Evolutionary conservation across 768 basidiomycete species (phyloP).

Genomic region (Tulasnella sp.): DNA sequence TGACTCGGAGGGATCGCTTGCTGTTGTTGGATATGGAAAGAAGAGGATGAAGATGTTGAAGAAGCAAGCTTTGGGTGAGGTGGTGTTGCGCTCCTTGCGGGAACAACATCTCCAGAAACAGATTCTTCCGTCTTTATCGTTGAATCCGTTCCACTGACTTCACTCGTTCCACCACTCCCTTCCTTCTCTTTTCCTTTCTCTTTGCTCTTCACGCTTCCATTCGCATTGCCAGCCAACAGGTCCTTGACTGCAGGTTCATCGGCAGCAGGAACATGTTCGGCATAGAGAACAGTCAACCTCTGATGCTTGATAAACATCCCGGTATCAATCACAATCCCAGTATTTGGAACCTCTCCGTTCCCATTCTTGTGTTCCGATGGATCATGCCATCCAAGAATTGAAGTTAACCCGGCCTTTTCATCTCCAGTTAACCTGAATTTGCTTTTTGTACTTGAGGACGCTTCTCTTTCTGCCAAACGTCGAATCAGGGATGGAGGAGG

Average conservation of each 20-base stretch:
- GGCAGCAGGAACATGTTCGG: slow-evolving; percentile 27
- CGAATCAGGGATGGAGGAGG: slow-evolving; percentile 37
- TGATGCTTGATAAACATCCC: slow-evolving; percentile 48
- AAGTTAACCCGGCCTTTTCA: slow-evolving; percentile 40
- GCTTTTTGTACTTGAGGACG: slow-evolving; percentile 9
- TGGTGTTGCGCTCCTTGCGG: slow-evolving; percentile 6
- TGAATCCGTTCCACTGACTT: neutral
- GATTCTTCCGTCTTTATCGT: neutral
- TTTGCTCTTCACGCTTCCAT: neutral
- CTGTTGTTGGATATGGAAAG: slow-evolving; percentile 9
- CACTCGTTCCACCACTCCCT: neutral
- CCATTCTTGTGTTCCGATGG: slow-evolving; percentile 35
- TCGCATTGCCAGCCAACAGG: neutral
- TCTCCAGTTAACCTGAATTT: slow-evolving; percentile 35
- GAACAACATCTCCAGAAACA: neutral
- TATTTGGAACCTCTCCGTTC: no score
- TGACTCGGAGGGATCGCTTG: slow-evolving; percentile 5
- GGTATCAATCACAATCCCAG: slow-evolving; percentile 40
- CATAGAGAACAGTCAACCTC: slow-evolving; percentile 39
- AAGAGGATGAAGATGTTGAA: slow-evolving; percentile 14
- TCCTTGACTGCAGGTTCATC: neutral
- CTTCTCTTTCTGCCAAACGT: slow-evolving; percentile 40
- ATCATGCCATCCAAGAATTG: slow-evolving; percentile 54
- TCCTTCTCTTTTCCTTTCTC: neutral
- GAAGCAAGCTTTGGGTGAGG: slow-evolving; percentile 18